phyloP scores from a whole-genome alignment of 768 basidiomycete genomes.

The Mycena chlorophos region DNA sequence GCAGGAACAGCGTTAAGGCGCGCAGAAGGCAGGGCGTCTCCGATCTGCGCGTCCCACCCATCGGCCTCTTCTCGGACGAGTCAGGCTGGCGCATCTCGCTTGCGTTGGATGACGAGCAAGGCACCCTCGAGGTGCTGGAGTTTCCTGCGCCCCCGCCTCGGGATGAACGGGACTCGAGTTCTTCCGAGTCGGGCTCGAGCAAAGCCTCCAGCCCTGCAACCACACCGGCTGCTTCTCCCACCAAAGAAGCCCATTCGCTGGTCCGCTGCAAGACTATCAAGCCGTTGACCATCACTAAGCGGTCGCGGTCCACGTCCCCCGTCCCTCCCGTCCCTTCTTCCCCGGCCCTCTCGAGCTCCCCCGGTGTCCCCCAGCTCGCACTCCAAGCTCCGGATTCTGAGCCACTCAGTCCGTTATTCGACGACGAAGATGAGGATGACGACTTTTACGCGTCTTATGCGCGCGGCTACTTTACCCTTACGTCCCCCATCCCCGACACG shows the following conservation, averaged over 20 bases:
- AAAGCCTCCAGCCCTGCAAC: not conserved
- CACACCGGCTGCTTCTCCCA: not conserved
- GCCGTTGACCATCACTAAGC: slow-evolving; percentile 1
- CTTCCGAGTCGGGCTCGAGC: not conserved
- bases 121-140: not conserved
- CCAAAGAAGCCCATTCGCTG: not conserved
- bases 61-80: not conserved
- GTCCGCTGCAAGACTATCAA: not conserved
- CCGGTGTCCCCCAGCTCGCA: not conserved
- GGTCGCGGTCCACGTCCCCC: not conserved
- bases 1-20: slow-evolving; percentile 7
- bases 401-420: too few relatives aligned
- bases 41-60: slow-evolving; percentile 11
- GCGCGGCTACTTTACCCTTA: not conserved
- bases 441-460: not conserved
- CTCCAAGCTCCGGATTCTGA: not conserved
- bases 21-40: slow-evolving; percentile 15
- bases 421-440: not conserved
- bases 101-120: not conserved
- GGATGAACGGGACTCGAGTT: not conserved
- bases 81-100: not conserved
- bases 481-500: not conserved
- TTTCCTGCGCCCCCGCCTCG: not conserved
- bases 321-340: not conserved
- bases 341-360: not conserved